Evolutionary conservation across 495 filamentous ascomycete genomes (phyloP).

Genomic region (Penicillium arizonense): DNA sequence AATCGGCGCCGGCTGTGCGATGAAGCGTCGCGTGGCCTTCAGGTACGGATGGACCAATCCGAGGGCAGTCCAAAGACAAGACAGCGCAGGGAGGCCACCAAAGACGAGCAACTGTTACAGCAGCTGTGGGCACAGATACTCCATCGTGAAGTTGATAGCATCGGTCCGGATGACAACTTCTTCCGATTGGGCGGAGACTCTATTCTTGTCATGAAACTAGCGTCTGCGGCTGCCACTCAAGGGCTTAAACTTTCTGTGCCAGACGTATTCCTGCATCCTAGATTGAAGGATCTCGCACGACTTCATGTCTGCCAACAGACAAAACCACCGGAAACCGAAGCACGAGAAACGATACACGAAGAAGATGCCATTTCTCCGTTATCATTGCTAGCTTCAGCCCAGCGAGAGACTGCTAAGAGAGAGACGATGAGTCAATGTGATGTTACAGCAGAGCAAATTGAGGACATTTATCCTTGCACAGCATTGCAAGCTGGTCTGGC

Average conservation of each 20-base stretch:
- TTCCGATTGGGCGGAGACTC: background rate
- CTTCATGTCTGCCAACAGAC: background rate
- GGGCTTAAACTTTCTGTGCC: background rate
- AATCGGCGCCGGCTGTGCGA: constrained; percentile 1
- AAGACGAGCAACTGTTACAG: constrained; percentile 2
- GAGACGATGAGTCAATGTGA: constrained; percentile 16
- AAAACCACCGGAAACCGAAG: constrained; percentile 4
- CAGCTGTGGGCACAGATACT: constrained; percentile 9
- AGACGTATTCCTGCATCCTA: background rate
- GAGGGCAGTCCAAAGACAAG: background rate
- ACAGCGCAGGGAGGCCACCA: background rate
- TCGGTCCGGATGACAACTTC: background rate
- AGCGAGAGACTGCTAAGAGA: background rate
- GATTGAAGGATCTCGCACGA: background rate
- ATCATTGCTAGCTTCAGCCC: background rate
- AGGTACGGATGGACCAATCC: background rate
- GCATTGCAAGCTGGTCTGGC: constrained; percentile 58
- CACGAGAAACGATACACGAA: background rate
- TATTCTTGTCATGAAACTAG: background rate
- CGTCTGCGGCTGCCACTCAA: background rate
- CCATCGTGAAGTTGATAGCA: background rate
- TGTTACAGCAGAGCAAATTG: constrained; percentile 31
- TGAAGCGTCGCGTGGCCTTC: background rate
- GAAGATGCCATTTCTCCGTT: background rate
- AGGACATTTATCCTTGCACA: constrained; percentile 60